These are phyloP conservation scores for Carallia brachiata DNA, from an alignment of 345 rosid species.

Conservation along the genomic window DNA sequence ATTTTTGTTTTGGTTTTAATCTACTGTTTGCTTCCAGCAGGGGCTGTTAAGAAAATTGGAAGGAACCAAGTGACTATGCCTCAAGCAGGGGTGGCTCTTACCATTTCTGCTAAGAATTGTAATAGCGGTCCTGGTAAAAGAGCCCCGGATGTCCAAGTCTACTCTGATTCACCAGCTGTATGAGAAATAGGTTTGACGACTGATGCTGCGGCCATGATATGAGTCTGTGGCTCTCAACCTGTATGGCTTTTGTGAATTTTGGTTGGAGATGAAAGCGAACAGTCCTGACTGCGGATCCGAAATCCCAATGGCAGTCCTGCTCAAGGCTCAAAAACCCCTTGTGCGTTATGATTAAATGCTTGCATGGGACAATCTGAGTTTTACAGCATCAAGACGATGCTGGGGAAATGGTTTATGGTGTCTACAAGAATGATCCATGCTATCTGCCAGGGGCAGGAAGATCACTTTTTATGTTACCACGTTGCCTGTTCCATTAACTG, in stretches of 20 bases:
- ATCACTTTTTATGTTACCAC: no score
- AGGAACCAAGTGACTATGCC: conserved; percentile 49
- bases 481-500: no score
- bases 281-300: neutral
- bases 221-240: neutral
- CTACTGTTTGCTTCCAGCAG: conserved; percentile 28
- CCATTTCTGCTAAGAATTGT: conserved; percentile 73
- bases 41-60: conserved; percentile 49
- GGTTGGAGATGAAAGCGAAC: neutral
- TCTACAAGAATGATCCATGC: no score
- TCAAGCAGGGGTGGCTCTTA: conserved; percentile 53
- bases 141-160: conserved; percentile 89
- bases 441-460: no score
- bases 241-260: neutral
- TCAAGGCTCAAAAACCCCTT: no score
- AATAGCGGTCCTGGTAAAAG: conserved; percentile 80
- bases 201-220: conserved; percentile 25
- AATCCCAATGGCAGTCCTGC: no score
- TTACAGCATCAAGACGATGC: no score
- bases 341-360: no score
- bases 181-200: conserved; percentile 40
- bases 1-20: conserved; percentile 1
- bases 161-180: conserved; percentile 63
- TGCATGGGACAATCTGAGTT: no score
- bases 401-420: no score